Evolutionary conservation across 495 filamentous ascomycete species (phyloP).

Genomic region (Aspergillus egyptiacus): DNA sequence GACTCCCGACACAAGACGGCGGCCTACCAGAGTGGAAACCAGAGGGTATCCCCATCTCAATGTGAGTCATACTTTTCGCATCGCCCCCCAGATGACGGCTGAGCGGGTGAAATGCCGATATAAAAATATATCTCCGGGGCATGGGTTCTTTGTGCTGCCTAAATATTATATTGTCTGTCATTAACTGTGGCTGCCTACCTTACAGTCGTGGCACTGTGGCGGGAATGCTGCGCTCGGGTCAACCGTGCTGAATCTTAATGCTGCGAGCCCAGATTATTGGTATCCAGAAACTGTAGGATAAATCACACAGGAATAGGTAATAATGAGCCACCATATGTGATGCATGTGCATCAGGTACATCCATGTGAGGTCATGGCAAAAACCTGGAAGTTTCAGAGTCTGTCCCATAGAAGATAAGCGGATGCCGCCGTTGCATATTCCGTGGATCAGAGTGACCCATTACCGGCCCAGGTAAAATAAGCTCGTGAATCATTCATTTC

Average conservation of each 20-base stretch:
- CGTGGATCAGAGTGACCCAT: slow-evolving; percentile 3
- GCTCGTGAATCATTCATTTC: not conserved
- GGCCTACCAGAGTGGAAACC: slow-evolving; percentile 6
- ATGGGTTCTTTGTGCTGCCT: not conserved
- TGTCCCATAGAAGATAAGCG: slow-evolving; percentile 1
- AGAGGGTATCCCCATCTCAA: not conserved
- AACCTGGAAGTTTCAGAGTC: not conserved
- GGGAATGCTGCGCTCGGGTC: not conserved
- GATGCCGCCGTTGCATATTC: slow-evolving; percentile 8
- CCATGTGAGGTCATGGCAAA: not conserved
- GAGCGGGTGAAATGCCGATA: not conserved
- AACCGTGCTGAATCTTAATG: slow-evolving; percentile 1
- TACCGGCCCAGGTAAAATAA: not conserved
- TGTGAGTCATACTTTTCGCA: slow-evolving; percentile 7
- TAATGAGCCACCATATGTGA: slow-evolving; percentile 1
- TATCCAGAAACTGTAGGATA: not conserved
- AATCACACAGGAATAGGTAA: too few relatives aligned
- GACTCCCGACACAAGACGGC: slow-evolving; percentile 4
- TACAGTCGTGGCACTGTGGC: slow-evolving; percentile 13
- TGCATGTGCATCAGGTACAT: slow-evolving; percentile 7
- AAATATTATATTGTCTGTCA: not conserved
- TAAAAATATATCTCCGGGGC: not conserved
- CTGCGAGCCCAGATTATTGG: not conserved
- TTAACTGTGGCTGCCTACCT: slow-evolving; percentile 11
- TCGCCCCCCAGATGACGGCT: slow-evolving; percentile 8